These are phyloP conservation scores for Herpetospermum pedunculosum DNA, from an alignment of 306 rosid genomes.

Conservation along the genomic window DNA sequence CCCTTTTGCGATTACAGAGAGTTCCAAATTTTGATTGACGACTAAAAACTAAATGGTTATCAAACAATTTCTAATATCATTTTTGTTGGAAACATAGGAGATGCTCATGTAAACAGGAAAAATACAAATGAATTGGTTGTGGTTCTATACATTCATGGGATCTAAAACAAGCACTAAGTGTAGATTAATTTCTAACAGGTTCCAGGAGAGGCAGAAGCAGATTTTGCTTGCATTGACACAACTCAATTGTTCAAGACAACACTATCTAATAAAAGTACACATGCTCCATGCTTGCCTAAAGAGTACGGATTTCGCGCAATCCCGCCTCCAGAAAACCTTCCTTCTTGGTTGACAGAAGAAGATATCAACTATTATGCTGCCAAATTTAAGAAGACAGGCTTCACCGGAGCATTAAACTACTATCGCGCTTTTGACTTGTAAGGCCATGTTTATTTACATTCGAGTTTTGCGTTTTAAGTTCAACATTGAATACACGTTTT, in stretches of 20 bases:
- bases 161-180: neutral
- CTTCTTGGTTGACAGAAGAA: constrained; percentile 34
- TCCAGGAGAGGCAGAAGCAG: constrained; percentile 9
- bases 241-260: neutral
- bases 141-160: neutral
- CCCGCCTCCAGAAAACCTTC: constrained; percentile 7
- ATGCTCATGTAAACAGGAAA: neutral
- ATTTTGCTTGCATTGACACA: neutral
- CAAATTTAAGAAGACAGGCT: constrained; percentile 26
- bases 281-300: neutral
- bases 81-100: neutral
- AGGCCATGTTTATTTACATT: neutral
- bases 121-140: neutral
- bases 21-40: neutral
- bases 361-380: constrained; percentile 29
- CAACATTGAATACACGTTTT: neutral
- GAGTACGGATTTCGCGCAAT: neutral
- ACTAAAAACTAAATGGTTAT: too few relatives aligned
- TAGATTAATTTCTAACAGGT: neutral
- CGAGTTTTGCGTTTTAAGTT: neutral
- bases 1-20: neutral
- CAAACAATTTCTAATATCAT: neutral
- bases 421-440: constrained; percentile 11
- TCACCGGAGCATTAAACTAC: constrained; percentile 35
- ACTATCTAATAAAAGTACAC: neutral